A percentile compares a stretch with the other conserved stretches of the same genome.
phyloP scores from a whole-genome alignment of 2,329 filamentous ascomycete species.

The Cyphellophora europaea region DNA sequence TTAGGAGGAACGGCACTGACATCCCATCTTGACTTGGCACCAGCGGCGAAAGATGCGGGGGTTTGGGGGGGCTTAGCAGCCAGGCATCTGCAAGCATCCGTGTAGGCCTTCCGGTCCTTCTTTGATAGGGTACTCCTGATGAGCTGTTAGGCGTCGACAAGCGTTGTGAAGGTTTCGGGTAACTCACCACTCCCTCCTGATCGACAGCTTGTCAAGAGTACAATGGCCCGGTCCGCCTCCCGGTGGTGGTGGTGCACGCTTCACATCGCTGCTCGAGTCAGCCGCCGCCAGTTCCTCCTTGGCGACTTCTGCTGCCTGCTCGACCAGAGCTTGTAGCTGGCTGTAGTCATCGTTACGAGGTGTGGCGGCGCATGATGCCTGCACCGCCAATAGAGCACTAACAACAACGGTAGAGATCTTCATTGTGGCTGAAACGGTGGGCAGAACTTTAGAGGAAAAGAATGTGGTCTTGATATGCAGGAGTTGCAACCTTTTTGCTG shows the following conservation, averaged over 20 bases:
- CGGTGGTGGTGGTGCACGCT: background rate
- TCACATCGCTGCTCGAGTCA: background rate
- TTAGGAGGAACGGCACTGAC: no score
- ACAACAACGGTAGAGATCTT: slow-evolving; percentile 1
- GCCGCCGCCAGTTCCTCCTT: background rate
- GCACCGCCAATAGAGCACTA: background rate
- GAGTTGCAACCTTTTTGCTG: background rate
- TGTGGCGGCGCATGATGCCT: slow-evolving; percentile 1
- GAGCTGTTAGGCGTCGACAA: background rate
- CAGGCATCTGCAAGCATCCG: slow-evolving; percentile 37
- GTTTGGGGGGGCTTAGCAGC: slow-evolving; percentile 28
- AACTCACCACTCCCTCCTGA: slow-evolving; percentile 1
- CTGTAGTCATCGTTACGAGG: slow-evolving; percentile 1
- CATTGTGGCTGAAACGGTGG: background rate
- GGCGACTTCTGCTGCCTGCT: background rate
- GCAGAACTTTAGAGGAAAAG: background rate
- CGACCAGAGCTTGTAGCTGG: background rate
- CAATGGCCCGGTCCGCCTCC: background rate
- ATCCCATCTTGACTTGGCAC: slow-evolving; percentile 37
- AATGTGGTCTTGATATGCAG: background rate
- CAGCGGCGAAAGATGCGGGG: slow-evolving; percentile 26
- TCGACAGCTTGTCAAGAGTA: slow-evolving; percentile 1
- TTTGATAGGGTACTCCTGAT: slow-evolving; percentile 1
- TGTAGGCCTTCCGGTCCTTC: slow-evolving; percentile 25
- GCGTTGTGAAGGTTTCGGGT: background rate